phyloP scores from a whole-genome alignment of 2,329 filamentous ascomycete genomes.

The Pestalotiopsis sp. region DNA sequence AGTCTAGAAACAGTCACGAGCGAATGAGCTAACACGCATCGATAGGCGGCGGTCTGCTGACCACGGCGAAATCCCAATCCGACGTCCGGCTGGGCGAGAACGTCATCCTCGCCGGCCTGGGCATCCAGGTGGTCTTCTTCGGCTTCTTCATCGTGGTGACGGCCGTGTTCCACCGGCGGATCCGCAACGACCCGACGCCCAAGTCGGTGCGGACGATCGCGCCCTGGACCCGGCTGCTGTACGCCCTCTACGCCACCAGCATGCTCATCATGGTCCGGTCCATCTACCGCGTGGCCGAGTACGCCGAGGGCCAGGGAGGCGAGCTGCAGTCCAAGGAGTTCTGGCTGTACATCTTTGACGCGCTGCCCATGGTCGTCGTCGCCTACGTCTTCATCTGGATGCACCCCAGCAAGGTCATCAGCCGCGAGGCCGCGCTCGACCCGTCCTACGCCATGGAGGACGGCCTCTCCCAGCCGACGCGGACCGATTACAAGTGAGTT shows the following conservation, averaged over 20 bases:
- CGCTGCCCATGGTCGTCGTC: constrained; percentile 19
- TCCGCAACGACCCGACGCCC: constrained; percentile 35
- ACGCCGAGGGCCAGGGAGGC: constrained; percentile 44
- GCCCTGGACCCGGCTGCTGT: constrained; percentile 21
- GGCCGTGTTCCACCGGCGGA: constrained; percentile 47
- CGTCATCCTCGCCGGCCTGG: constrained; percentile 50
- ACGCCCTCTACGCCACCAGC: constrained; percentile 21
- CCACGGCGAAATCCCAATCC: constrained; percentile 25
- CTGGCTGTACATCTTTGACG: constrained; percentile 49
- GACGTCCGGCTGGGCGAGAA: constrained; percentile 38
- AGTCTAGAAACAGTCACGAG: neutral
- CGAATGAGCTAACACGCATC: neutral
- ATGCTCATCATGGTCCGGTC: constrained; percentile 50
- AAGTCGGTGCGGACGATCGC: constrained; percentile 18
- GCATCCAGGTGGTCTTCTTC: constrained; percentile 54
- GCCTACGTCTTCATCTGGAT: constrained; percentile 18
- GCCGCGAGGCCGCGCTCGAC: neutral
- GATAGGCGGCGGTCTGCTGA: constrained; percentile 43
- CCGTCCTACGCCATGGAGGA: constrained; percentile 7
- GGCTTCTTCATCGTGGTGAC: constrained; percentile 49
- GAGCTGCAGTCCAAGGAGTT: constrained; percentile 46
- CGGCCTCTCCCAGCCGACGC: neutral
- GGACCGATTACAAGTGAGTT: constrained; percentile 5
- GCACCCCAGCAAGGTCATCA: constrained; percentile 19
- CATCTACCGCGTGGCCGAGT: constrained; percentile 53